phyloP scores from a whole-genome alignment of 768 basidiomycete species.

The Sarcomyxa edulis region DNA sequence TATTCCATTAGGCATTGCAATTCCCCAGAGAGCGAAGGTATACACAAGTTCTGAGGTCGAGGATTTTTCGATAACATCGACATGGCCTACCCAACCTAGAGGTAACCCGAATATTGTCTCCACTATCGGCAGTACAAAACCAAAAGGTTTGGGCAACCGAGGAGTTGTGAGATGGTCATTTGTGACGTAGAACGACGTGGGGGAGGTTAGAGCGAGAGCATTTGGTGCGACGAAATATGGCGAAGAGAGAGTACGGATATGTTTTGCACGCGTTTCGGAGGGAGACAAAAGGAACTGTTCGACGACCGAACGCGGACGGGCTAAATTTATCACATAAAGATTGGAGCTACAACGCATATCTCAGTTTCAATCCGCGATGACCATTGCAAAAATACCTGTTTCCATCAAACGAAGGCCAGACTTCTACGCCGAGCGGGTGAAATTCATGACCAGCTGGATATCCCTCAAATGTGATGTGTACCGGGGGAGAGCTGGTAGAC shows the following conservation, averaged over 20 bases:
- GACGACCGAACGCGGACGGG: constrained; percentile 49
- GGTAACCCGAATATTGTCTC: constrained; percentile 56
- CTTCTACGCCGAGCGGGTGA: constrained; percentile 63
- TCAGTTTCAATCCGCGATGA: too few species aligned
- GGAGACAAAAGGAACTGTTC: constrained; percentile 61
- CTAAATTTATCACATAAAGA: constrained; percentile 67
- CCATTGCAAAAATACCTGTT: too few species aligned
- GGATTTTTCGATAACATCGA: constrained; percentile 28
- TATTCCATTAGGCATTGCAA: constrained; percentile 67
- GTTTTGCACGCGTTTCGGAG: constrained; percentile 32
- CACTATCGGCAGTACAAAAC: constrained; percentile 41
- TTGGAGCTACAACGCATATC: too few species aligned
- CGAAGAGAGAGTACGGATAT: constrained; percentile 57
- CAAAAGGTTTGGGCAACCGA: constrained; percentile 45
- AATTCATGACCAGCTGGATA: constrained; percentile 59
- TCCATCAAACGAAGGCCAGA: constrained; percentile 43
- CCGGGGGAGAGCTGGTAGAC: constrained; percentile 17
- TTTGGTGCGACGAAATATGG: constrained; percentile 62
- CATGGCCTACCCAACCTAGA: constrained; percentile 51
- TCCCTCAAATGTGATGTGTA: constrained; percentile 37
- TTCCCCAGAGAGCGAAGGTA: constrained; percentile 34
- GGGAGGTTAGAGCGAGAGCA: constrained; percentile 58
- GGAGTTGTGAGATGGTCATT: constrained; percentile 69
- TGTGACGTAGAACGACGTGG: constrained; percentile 62
- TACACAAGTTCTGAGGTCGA: constrained; percentile 25